phyloP scores from a whole-genome alignment of 148 eudicot species.

The Dysphania ambrosioides region DNA sequence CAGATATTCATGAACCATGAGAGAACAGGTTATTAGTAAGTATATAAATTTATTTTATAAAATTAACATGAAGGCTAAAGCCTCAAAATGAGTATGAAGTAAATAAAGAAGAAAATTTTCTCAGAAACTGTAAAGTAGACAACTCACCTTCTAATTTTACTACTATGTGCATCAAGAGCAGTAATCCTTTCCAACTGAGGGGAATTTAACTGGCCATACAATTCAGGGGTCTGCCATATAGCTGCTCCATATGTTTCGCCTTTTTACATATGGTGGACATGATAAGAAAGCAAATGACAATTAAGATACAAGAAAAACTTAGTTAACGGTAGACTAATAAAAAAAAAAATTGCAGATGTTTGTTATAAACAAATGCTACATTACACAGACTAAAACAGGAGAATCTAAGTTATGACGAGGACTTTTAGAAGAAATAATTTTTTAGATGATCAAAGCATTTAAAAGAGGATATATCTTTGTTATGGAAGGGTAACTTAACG shows the following conservation, averaged over 20 bases:
- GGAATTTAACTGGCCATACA: conserved; percentile 89
- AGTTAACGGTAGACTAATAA: neutral
- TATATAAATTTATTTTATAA: neutral
- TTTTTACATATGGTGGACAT: conserved; percentile 30
- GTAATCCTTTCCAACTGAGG: conserved; percentile 87
- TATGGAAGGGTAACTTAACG: neutral
- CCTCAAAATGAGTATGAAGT: neutral
- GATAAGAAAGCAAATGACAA: conserved; percentile 10
- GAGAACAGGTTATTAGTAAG: neutral
- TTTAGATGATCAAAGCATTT: neutral
- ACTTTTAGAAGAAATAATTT: neutral
- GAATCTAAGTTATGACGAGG: neutral
- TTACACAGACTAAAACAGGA: neutral
- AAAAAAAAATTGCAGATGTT: neutral
- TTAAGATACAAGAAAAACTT: conserved; percentile 7
- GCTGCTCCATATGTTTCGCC: conserved; percentile 97
- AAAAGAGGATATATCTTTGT: neutral
- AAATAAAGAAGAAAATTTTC: neutral
- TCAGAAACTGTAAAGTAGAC: neutral
- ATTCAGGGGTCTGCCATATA: conserved; percentile 96
- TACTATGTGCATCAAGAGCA: conserved; percentile 66
- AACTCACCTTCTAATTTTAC: conserved; percentile 72
- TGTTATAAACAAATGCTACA: neutral
- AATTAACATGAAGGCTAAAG: neutral
- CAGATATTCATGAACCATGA: neutral